Evolutionary conservation across 495 filamentous ascomycete species (phyloP), one percentile per base, ranked within the genome.

Genomic region (Penicillium steckii): DNA sequence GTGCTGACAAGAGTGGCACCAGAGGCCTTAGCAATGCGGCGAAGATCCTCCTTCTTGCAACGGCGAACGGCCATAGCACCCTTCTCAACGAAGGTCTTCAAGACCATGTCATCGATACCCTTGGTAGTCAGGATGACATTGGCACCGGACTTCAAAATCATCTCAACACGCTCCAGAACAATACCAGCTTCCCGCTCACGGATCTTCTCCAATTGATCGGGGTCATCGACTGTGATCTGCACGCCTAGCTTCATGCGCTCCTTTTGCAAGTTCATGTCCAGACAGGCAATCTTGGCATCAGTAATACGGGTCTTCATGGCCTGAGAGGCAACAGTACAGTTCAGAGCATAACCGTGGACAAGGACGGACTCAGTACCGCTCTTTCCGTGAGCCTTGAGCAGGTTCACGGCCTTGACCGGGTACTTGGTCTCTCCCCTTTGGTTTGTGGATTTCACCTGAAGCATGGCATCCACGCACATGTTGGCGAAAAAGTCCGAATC

Each of bases 181-280:
- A 99, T 95, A 50, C 90, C 87, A 2, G 90, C 77, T 65, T 99
- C 94, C 45, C 95, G 84, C 62, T 93, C 82, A 35, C 94, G 83
- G 60, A 99, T 99, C 74, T 96, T 90, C 77, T 99, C 95, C 25
- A 99, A 81, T 72, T 97, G 95, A 57, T 91, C 85, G 24, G 94
- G 94, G 68, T 99, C 94, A 49, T 97, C 94, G 47, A 99, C 88
- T 18, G 94, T 97, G 67, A 99, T 96, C 62, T 99, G 91, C 44
- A 99, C 95, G 53, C 94, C 94, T 13, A 99, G 77, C 80, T 97
- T 97, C 94, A 99, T 97, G 55, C 94, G 81, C 75, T 96, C 91
- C 74, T 97, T 99, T 67, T 97, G 93, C 56, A 99, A 71, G 72
- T 99, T 99, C 77, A 99, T 97, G 66, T 99, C 94, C 42, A 99